These are phyloP conservation scores for Blastocystis hominis DNA, from an alignment of 352 stramenopile genomes.

Conservation along the genomic window DNA sequence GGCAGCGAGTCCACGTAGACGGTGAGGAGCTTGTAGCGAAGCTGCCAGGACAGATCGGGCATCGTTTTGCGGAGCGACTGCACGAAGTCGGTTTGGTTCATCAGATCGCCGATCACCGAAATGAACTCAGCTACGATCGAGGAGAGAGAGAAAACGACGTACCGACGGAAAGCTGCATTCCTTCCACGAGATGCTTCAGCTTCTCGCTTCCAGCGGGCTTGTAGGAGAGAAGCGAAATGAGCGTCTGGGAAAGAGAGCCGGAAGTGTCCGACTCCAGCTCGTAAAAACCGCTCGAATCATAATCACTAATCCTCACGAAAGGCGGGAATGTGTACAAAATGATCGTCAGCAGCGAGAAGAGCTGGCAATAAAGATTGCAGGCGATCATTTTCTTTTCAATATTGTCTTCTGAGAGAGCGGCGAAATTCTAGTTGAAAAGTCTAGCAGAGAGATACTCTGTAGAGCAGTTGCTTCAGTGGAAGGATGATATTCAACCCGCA, in stretches of 20 bases:
- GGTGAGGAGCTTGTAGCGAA: constrained; percentile 1
- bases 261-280: not conserved
- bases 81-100: not conserved
- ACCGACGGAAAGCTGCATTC: not conserved
- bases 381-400: constrained; percentile 11
- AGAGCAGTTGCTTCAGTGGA: constrained; percentile 1
- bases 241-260: not conserved
- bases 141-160: not conserved
- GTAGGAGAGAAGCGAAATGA: not conserved
- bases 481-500: constrained; percentile 1
- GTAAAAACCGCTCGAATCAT: constrained; percentile 18
- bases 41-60: not conserved
- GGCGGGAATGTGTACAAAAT: not conserved
- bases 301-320: constrained; percentile 1
- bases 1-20: not conserved
- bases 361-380: constrained; percentile 27
- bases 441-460: not conserved
- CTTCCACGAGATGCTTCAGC: not conserved
- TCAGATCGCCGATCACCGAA: not conserved
- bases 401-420: not conserved
- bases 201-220: not conserved
- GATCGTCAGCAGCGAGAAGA: constrained; percentile 38
- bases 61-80: not conserved
- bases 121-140: constrained; percentile 26
- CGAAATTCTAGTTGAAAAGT: not conserved